A percentile compares a stretch with the other conserved stretches of the same genome.
phyloP scores from a whole-genome alignment of 148 eudicot species.

The Chenopodium formosanum region DNA sequence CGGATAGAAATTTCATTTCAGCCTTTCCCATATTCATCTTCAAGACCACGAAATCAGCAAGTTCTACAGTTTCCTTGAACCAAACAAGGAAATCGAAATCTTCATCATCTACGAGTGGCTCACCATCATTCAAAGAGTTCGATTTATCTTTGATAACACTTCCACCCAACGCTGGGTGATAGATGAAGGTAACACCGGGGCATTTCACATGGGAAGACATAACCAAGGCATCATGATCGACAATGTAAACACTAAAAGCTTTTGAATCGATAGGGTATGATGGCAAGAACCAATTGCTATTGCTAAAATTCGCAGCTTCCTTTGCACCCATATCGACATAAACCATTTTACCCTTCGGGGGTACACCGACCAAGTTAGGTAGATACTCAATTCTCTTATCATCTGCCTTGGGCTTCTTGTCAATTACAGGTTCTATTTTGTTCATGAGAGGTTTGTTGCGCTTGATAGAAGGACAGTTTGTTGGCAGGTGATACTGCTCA shows the following conservation, averaged over 20 bases:
- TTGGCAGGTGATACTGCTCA: slow-evolving; percentile 55
- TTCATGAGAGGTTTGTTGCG: slow-evolving; percentile 52
- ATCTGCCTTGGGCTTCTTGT: slow-evolving; percentile 16
- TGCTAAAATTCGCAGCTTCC: slow-evolving; percentile 47
- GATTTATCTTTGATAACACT: slow-evolving; percentile 32
- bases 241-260: slow-evolving; percentile 51
- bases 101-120: slow-evolving; percentile 44
- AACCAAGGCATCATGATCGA: slow-evolving; percentile 64
- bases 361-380: slow-evolving; percentile 48
- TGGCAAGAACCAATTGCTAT: slow-evolving; percentile 47
- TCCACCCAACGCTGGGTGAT: slow-evolving; percentile 63
- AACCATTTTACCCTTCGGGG: slow-evolving; percentile 57
- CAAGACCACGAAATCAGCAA: slow-evolving; percentile 69
- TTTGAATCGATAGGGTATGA: slow-evolving; percentile 48
- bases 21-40: slow-evolving; percentile 62
- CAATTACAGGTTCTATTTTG: slow-evolving; percentile 51
- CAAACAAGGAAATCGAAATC: slow-evolving; percentile 67
- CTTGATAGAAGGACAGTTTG: slow-evolving; percentile 51
- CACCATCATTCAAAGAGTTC: slow-evolving; percentile 47
- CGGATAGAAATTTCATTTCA: slow-evolving; percentile 54
- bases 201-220: slow-evolving; percentile 64
- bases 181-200: slow-evolving; percentile 77
- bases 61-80: slow-evolving; percentile 61
- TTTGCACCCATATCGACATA: slow-evolving; percentile 69
- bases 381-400: slow-evolving; percentile 41